These are phyloP conservation scores for Aspergillus texensis DNA, from an alignment of 2,329 filamentous ascomycete genomes.

Conservation along the genomic window DNA sequence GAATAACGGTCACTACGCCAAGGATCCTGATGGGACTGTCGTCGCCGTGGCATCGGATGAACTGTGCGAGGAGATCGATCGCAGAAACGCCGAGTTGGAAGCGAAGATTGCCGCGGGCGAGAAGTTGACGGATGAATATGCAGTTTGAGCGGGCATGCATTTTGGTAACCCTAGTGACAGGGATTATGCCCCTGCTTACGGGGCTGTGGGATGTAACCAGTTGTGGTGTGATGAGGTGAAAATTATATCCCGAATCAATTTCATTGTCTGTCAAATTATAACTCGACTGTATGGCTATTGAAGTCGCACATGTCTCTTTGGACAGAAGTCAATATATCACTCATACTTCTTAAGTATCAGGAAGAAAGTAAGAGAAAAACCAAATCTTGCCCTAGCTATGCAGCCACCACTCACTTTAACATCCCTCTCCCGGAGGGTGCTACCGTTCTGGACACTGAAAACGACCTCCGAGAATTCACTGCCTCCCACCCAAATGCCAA, in stretches of 20 bases:
- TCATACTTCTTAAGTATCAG: neutral
- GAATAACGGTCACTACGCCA: neutral
- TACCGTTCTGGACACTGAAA: neutral
- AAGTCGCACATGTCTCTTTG: neutral
- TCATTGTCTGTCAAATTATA: neutral
- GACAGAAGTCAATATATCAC: neutral
- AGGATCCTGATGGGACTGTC: neutral
- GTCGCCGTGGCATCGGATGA: neutral
- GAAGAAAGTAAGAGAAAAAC: too few species aligned
- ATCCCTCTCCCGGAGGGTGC: neutral
- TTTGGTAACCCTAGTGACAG: neutral
- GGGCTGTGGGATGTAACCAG: neutral
- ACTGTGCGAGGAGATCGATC: neutral
- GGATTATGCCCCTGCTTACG: neutral
- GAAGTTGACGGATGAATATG: neutral
- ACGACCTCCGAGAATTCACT: neutral
- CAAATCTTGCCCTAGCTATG: too few species aligned
- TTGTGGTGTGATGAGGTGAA: neutral
- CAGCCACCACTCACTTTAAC: neutral
- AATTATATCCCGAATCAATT: neutral
- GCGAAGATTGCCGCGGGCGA: neutral
- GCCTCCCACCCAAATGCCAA: neutral
- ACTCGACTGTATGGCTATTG: neutral
- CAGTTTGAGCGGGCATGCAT: neutral
- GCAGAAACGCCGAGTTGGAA: neutral